These are phyloP conservation scores for Populus davidiana DNA, from an alignment of 345 rosid species.

Conservation along the genomic window DNA sequence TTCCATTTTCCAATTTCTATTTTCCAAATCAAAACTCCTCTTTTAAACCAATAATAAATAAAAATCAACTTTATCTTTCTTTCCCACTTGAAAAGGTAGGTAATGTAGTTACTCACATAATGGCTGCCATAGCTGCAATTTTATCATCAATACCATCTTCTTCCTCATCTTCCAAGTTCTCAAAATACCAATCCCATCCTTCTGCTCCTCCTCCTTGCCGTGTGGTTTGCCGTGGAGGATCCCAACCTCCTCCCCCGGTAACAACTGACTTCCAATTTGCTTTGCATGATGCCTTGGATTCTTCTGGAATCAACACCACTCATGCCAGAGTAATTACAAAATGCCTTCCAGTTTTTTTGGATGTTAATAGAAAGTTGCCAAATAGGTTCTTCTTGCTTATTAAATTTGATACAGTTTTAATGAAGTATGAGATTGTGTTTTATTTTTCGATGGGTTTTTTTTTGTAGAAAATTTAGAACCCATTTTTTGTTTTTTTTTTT, in stretches of 20 bases:
- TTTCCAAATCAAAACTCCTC: background rate
- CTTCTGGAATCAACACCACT: conserved; percentile 33
- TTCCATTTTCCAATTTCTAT: no score
- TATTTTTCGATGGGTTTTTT: no score
- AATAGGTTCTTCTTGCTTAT: background rate
- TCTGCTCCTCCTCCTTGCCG: background rate
- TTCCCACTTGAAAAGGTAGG: background rate
- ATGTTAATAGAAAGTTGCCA: background rate
- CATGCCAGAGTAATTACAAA: conserved; percentile 33
- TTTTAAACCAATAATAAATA: no score
- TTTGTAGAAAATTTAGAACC: background rate
- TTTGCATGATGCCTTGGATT: conserved; percentile 42
- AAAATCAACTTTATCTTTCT: background rate
- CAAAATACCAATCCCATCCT: background rate
- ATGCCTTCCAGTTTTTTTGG: background rate
- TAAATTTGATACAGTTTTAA: background rate
- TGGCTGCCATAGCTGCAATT: background rate
- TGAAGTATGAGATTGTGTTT: background rate
- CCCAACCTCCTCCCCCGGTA: background rate
- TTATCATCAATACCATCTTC: background rate
- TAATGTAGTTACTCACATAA: background rate
- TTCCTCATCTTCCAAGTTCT: background rate
- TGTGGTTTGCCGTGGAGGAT: background rate
- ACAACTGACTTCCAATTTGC: conserved; percentile 20
- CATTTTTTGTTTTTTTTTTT: no score